Evolutionary conservation across 257 asterid species (phyloP), one percentile per base, ranked within the genome.

Genomic region (Gynochthodes officinalis): DNA sequence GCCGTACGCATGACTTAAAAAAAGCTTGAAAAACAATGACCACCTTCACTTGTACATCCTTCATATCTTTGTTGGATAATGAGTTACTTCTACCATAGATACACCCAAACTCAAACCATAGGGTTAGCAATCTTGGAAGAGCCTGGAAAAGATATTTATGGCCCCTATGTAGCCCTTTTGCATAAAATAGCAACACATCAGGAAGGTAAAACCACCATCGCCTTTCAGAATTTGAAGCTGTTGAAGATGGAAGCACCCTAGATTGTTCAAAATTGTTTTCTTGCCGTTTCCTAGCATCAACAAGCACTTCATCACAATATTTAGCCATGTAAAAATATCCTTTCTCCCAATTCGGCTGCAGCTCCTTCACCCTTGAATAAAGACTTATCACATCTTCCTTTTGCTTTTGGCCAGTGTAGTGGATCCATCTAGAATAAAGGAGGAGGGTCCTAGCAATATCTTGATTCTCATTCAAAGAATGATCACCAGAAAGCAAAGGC

Each of bases 331-430:
- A 89, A 78, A 94, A 94, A 82, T 86, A 91, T 40, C 99, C 99
- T 73, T 88, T 91, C 80, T 94, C 99, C 99, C 97, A 94, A 80
- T 83, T 89, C 71, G 99, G 97, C 81, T 89, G 99, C 80, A 94
- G 78, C 80, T 88, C 93, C 82, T 84, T 94, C 76, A 94, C 99
- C 82, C 99, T 86, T 69, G 96, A 84, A 82, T 91, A 94, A 72
- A 94, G 85, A 79, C 73, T 94, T 60, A 91, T 87, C 81, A 94
- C 93, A 71, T 94, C 97, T 84, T 91, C 97, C 85, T 91, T 94
- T 79, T 89, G 97, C 86, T 94, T 94, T 81, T 88, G 97, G 70
- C 99, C 99, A 66, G 96, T 94, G 77, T 89, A 86, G 77, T 94
- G 99, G 78, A 89, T 94, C 97, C 97, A 94, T 84, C 99, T 87